Percentiles rank a stretch among this genome's conserved stretches.
These are phyloP conservation scores for Backusella parvicylindrica DNA, from an alignment of 192 early-diverging fungal species.

Conservation along the genomic window DNA sequence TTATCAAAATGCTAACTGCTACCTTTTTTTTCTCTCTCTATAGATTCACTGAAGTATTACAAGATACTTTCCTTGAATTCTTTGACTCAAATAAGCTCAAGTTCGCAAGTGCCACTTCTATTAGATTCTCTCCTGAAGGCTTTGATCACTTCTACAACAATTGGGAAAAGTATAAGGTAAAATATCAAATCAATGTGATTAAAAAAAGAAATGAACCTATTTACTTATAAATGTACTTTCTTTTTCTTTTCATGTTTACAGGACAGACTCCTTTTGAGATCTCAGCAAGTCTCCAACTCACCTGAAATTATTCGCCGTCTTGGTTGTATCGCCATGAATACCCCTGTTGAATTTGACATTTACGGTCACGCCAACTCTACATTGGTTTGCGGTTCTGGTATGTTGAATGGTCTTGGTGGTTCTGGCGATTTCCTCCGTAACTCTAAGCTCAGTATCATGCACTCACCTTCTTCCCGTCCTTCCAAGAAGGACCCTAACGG, in stretches of 20 bases:
- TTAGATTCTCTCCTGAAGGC: slow-evolving; percentile 39
- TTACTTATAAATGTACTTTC: background rate
- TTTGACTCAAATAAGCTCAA: slow-evolving; percentile 34
- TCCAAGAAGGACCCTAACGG: slow-evolving; percentile 36
- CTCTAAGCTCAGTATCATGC: slow-evolving; percentile 39
- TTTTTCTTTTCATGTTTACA: background rate
- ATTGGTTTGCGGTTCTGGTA: slow-evolving; percentile 35
- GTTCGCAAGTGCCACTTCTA: slow-evolving; percentile 33
- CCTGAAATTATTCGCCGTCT: slow-evolving; percentile 43
- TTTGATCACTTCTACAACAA: slow-evolving; percentile 39
- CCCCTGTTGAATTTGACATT: slow-evolving; percentile 45
- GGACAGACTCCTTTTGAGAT: slow-evolving; percentile 35
- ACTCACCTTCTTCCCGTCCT: slow-evolving; percentile 39
- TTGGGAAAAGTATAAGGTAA: slow-evolving; percentile 37
- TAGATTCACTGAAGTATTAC: slow-evolving; percentile 41
- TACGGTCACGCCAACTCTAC: slow-evolving; percentile 43
- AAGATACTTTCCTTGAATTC: slow-evolving; percentile 42
- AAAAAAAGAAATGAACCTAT: background rate
- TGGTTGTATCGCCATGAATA: slow-evolving; percentile 44
- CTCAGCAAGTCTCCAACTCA: slow-evolving; percentile 41
- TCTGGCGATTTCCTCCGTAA: slow-evolving; percentile 40
- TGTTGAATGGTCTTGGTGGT: slow-evolving; percentile 43
- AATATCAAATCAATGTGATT: background rate
- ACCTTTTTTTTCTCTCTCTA: background rate
- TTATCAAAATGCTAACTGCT: background rate